Conservation (phyloP, 1,139 yeast genomes). For the Taiozyma sp. region DNA sequence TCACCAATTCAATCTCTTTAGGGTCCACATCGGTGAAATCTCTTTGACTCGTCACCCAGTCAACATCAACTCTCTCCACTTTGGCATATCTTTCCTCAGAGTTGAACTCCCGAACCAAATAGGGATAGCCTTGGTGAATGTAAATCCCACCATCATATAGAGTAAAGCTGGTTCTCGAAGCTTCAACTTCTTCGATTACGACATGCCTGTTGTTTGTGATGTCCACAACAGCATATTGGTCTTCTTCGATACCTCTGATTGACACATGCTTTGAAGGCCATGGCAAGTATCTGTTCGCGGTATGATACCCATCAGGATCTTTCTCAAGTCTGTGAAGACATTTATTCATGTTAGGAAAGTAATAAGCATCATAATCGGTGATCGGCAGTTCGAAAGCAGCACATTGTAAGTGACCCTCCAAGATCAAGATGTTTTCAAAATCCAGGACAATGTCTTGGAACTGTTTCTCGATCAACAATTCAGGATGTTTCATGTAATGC, state of each 20-base stretch:
- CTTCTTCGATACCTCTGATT: constrained; percentile 79
- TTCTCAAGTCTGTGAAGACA: constrained; percentile 33
- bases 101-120: constrained; percentile 78
- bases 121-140: constrained; percentile 89
- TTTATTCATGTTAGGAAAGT: constrained; percentile 40
- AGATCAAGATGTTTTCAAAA: constrained; percentile 46
- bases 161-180: constrained; percentile 82
- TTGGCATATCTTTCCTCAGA: constrained; percentile 71
- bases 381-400: constrained; percentile 87
- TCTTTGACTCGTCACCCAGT: constrained; percentile 88
- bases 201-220: constrained; percentile 66
- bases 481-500: constrained; percentile 69
- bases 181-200: constrained; percentile 88
- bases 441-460: constrained; percentile 49
- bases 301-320: constrained; percentile 50
- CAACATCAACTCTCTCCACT: constrained; percentile 83
- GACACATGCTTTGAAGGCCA: constrained; percentile 75
- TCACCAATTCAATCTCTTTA: constrained; percentile 56
- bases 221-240: constrained; percentile 81
- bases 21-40: constrained; percentile 95
- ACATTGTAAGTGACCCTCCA: constrained; percentile 87
- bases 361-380: constrained; percentile 44
- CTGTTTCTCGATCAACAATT: constrained; percentile 46
- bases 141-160: constrained; percentile 94
- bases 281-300: constrained; percentile 62